Percentiles rank a stretch among this genome's conserved stretches.
phyloP scores from a whole-genome alignment of 345 rosid genomes.

The Salix brachista region DNA sequence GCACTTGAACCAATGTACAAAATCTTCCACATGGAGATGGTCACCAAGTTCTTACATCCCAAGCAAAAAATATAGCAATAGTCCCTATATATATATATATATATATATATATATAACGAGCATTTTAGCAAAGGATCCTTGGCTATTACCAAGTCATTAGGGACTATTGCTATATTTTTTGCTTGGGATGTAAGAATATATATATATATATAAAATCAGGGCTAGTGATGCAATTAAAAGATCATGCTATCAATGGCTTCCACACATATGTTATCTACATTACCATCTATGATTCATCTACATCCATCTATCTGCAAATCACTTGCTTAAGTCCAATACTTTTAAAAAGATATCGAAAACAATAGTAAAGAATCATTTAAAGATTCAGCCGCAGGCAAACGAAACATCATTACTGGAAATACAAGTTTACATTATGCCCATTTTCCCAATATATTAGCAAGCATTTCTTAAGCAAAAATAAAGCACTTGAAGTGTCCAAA shows the following conservation, averaged over 20 bases:
- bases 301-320: not conserved
- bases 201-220: not conserved
- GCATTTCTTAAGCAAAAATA: not conserved
- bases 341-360: not conserved
- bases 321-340: not conserved
- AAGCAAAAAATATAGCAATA: not conserved
- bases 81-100: not conserved
- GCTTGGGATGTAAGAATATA: no score
- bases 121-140: no score
- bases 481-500: not conserved
- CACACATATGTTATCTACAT: not conserved
- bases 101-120: not conserved
- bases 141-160: no score
- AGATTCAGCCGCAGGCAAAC: not conserved
- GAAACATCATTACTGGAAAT: not conserved
- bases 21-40: not conserved
- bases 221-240: not conserved
- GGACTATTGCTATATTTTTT: no score
- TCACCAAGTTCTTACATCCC: not conserved
- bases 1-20: not conserved
- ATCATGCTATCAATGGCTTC: not conserved
- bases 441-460: not conserved
- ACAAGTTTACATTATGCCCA: not conserved
- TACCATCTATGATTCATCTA: not conserved
- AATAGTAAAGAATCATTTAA: not conserved